phyloP scores from a whole-genome alignment of 805 yeast species.

The Lipomyces lipofer region DNA sequence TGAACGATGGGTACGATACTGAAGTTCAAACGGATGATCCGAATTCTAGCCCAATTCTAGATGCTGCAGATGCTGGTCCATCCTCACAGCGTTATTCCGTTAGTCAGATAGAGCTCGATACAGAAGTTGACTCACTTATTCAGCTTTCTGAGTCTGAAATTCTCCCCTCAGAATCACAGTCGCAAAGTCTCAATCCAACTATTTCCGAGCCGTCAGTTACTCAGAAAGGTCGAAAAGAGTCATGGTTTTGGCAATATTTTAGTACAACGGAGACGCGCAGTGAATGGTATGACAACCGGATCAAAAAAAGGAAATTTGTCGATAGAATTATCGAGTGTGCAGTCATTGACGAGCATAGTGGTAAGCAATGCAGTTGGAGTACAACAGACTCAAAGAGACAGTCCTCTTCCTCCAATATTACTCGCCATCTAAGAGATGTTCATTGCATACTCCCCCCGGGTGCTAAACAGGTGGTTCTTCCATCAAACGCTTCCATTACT shows the following conservation, averaged over 20 bases:
- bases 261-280: not conserved
- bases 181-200: not conserved
- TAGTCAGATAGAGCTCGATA: not conserved
- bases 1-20: constrained; percentile 1
- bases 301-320: not conserved
- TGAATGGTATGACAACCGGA: not conserved
- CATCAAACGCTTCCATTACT: not conserved
- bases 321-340: not conserved
- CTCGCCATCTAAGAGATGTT: not conserved
- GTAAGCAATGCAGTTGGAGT: not conserved
- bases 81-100: not conserved
- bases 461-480: not conserved
- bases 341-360: not conserved
- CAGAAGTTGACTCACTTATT: not conserved
- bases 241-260: not conserved
- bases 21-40: not conserved
- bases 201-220: not conserved
- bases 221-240: not conserved
- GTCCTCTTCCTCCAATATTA: not conserved
- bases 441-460: not conserved
- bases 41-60: constrained; percentile 1
- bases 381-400: not conserved
- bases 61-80: not conserved
- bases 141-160: constrained; percentile 1
- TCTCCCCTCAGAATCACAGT: constrained; percentile 1